These are phyloP conservation scores for Alternaria solani DNA, from an alignment of 2,329 filamentous ascomycete species.

Conservation along the genomic window DNA sequence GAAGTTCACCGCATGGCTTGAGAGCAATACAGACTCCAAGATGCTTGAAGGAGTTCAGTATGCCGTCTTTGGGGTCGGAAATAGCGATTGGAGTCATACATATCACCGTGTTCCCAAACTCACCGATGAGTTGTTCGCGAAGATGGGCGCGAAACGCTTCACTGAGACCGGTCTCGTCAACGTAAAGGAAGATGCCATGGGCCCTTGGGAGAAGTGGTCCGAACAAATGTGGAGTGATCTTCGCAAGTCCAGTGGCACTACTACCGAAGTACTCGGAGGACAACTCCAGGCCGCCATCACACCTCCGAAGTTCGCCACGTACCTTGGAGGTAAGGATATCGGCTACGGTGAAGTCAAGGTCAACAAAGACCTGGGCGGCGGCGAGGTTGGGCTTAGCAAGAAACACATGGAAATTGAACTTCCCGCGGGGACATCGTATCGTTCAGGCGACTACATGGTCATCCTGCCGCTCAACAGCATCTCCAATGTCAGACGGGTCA, in stretches of 20 bases:
- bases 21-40: conserved; percentile 58
- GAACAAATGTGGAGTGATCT: conserved; percentile 13
- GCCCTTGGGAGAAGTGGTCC: conserved; percentile 12
- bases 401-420: conserved; percentile 32
- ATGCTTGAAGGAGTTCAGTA: conserved; percentile 65
- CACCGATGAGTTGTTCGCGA: conserved; percentile 64
- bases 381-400: conserved; percentile 12
- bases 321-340: conserved; percentile 13
- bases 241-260: conserved; percentile 10
- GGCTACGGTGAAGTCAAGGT: conserved; percentile 29
- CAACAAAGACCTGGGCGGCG: conserved; percentile 27
- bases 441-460: conserved; percentile 76
- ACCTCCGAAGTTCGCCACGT: conserved; percentile 13
- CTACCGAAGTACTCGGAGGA: conserved; percentile 7
- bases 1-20: conserved; percentile 73
- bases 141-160: conserved; percentile 56
- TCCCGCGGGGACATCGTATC: conserved; percentile 62
- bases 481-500: conserved; percentile 23
- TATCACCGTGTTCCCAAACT: conserved; percentile 73
- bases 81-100: conserved; percentile 64
- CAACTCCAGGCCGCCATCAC: conserved; percentile 7
- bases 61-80: conserved; percentile 75
- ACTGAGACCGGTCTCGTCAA: conserved; percentile 12
- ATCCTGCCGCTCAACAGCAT: conserved; percentile 70
- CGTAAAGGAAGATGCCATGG: conserved; percentile 16